These are phyloP conservation scores for Saitozyma podzolica DNA, from an alignment of 768 basidiomycete genomes.

Conservation along the genomic window DNA sequence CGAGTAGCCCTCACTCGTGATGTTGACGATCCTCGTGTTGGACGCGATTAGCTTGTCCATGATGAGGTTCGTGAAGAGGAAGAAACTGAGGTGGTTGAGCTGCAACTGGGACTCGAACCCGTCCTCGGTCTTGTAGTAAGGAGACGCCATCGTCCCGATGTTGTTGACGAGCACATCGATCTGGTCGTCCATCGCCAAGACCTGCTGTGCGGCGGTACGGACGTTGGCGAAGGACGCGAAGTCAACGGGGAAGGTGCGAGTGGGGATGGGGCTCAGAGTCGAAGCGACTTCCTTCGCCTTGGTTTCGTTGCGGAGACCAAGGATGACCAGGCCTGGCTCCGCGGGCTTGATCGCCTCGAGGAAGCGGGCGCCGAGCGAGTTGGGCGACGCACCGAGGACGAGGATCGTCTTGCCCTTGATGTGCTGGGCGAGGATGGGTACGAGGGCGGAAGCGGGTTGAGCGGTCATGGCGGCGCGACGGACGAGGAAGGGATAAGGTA, in stretches of 20 bases:
- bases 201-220: constrained; percentile 2
- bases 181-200: not conserved
- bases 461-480: not conserved
- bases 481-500: too few relatives aligned
- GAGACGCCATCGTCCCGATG: constrained; percentile 6
- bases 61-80: constrained; percentile 10
- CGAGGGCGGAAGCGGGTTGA: not conserved
- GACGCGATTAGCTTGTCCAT: constrained; percentile 2
- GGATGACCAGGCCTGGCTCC: constrained; percentile 2
- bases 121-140: constrained; percentile 4
- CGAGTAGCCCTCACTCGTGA: not conserved
- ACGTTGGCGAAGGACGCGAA: constrained; percentile 1
- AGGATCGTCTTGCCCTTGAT: constrained; percentile 7
- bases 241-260: not conserved
- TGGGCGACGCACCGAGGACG: constrained; percentile 6
- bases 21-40: constrained; percentile 2
- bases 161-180: constrained; percentile 14
- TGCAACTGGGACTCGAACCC: constrained; percentile 6
- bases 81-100: constrained; percentile 3
- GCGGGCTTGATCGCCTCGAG: not conserved
- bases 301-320: constrained; percentile 1
- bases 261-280: not conserved
- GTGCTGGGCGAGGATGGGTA: not conserved
- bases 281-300: not conserved
- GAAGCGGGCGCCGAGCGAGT: not conserved